Evolutionary conservation across 2,329 filamentous ascomycete genomes (phyloP), one percentile per base, ranked within the genome.

Genomic region (Delphinella strobiligena): DNA sequence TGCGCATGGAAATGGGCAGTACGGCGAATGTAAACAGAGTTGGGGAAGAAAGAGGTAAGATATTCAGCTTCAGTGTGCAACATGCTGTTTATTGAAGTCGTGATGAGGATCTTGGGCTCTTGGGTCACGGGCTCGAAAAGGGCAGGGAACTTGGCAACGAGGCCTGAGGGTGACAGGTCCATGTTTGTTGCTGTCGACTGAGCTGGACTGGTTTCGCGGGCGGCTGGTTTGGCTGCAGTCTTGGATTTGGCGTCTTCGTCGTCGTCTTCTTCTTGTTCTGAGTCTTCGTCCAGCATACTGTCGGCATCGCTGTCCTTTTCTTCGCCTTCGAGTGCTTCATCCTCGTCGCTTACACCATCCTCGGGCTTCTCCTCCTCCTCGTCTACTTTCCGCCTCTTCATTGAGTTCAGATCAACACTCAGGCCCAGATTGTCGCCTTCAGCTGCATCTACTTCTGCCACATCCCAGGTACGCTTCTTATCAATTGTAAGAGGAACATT

Each of bases 401-500:
- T 54, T 22, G 62, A 47, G 45, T 63, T 58, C n/a, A 68, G 55
- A 47, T 69, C 63, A 17, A 67, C 59, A 11, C 61, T 59, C 49
- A 58, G 54, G 8, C 64, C 63, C 31, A 68, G 51, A 32, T 53
- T 53, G 19, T 53, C 55, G 44, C 60, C 57, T 31, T 61, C 63
- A 30, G 58, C 61, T 43, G 64, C 62, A 31, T 58, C 62, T 24
- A 58, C 59, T 37, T 66, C 61, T 4, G 58, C 61, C 18, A 62
- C 58, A 52, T 95, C 88, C 85, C 86, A 96, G 22, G 85, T 78
- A 58, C 91, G 77, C 68, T 94, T 94, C 52, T 78, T 75, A 52
- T 95, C 88, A 42, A 94, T 72, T 0, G 86, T 93, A 40, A 75
- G 61, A 0, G 91, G 82, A 32, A 87, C 72, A 63, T 94, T 94